Evolutionary conservation across 1,284 basidiomycete genomes (phyloP).

Genomic region (Cutaneotrichosporon sp.): DNA sequence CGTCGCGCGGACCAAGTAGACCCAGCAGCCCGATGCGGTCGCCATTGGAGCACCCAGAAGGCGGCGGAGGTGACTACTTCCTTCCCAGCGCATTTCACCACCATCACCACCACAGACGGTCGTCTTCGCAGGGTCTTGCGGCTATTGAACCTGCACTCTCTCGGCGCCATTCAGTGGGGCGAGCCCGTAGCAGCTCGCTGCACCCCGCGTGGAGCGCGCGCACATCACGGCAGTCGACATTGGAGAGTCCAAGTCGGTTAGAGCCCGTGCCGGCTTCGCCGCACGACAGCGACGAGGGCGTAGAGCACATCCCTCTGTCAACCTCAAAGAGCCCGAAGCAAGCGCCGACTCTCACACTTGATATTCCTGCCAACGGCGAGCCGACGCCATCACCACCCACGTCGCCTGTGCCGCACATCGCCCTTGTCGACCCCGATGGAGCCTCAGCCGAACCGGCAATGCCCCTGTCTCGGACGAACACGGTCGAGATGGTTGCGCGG

Average conservation of each 20-base stretch:
- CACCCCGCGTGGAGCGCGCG: neutral
- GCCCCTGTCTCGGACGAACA: neutral
- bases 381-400: neutral
- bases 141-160: constrained; percentile 4
- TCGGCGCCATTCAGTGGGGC: neutral
- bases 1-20: constrained; percentile 1
- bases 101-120: constrained; percentile 6
- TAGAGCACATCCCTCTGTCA: neutral
- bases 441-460: neutral
- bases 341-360: neutral
- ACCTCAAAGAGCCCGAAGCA: neutral
- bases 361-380: neutral
- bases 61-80: constrained; percentile 10
- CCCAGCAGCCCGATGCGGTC: neutral
- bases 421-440: neutral
- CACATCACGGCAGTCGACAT: neutral
- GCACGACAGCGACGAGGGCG: neutral
- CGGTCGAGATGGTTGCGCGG: neutral
- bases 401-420: neutral
- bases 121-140: constrained; percentile 1
- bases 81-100: neutral
- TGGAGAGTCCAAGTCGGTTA: neutral
- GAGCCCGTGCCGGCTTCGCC: neutral
- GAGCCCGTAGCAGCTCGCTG: constrained; percentile 5
- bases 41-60: neutral